These are phyloP conservation scores for Saturnispora bothae DNA, from an alignment of 805 yeast species.

Conservation along the genomic window DNA sequence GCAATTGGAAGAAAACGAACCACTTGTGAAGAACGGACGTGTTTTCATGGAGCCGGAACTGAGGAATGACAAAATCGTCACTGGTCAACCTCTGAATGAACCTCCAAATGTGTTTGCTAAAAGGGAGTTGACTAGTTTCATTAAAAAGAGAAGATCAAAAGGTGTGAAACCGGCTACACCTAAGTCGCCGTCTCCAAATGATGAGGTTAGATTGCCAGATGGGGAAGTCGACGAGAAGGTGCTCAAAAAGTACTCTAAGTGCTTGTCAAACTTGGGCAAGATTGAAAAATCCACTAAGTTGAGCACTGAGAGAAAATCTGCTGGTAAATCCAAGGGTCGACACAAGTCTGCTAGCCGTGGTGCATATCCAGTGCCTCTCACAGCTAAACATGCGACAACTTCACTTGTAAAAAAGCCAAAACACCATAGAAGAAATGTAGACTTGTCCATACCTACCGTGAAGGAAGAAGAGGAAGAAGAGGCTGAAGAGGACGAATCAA, in stretches of 20 bases:
- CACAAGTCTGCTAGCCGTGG: not conserved
- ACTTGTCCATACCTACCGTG: not conserved
- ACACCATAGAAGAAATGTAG: slow-evolving; percentile 6
- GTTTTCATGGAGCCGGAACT: slow-evolving; percentile 48
- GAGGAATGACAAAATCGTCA: slow-evolving; percentile 46
- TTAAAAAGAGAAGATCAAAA: slow-evolving; percentile 8
- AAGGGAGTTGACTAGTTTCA: slow-evolving; percentile 32
- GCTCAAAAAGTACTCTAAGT: slow-evolving; percentile 12
- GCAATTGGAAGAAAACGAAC: not conserved
- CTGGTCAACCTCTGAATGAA: slow-evolving; percentile 67
- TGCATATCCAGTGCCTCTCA: not conserved
- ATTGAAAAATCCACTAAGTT: slow-evolving; percentile 9
- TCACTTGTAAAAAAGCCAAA: slow-evolving; percentile 14
- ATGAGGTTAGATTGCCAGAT: not conserved
- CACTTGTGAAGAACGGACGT: not conserved
- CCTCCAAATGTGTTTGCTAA: slow-evolving; percentile 52
- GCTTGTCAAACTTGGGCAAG: slow-evolving; percentile 12
- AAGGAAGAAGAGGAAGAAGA: slow-evolving; percentile 3
- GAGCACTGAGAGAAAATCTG: slow-evolving; percentile 12
- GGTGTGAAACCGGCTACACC: not conserved
- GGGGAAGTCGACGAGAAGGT: slow-evolving; percentile 11
- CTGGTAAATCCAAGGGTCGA: not conserved
- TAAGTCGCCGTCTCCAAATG: not conserved
- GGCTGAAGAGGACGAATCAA: slow-evolving; percentile 14
- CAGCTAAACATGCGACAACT: not conserved